Base-by-base conservation (phyloP, 2,329 filamentous ascomycete genomes). In the Beauveria sp. region DNA sequence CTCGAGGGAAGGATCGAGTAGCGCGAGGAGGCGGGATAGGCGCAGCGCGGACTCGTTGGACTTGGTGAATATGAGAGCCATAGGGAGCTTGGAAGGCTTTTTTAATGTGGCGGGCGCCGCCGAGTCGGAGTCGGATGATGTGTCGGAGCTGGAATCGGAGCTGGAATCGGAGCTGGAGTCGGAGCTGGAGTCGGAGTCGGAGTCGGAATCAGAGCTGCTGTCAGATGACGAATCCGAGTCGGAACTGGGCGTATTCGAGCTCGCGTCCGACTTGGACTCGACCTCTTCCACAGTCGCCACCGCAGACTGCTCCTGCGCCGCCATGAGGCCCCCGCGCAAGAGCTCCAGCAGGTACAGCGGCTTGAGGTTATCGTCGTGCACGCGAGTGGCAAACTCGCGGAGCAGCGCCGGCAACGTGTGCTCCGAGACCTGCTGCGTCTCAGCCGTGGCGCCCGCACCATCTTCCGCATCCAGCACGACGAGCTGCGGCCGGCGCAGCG, bases 21-120 rank as follows among this genome's bases (percentile, higher is more conserved):
- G 77, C 2, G 79, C 76, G 12, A 97, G 79, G 0, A 97, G 84
- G 22, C 91, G 88, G 1, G 89, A 86, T n/a, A 97, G 82, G 62
- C 94, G 89, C n/a, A 90, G 82, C 1, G 93, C 91, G 20, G 88
- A 85, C 72, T 96, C 92, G 70, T 93, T 96, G 61, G 90, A 96
- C 67, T 91, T 91, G 52, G 92, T 92, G 72, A 97, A 97, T 65
- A 97, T 86, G 41, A 97, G 80, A 12, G 88, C 84, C 3, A 76
- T 77, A 34, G 79, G 75, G 20, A 71, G 63, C 24, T 44, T 63
- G 66, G 64, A 28, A 20, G 57, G 57, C 40, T 20, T 64, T 40
- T 53, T 59, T 14, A 30, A 43, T 7, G 51, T 66, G 16, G 48
- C 9, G 10, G 12, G 53, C 40, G 24, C 3, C 0, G 55, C 73